These are phyloP conservation scores for Thermomucor indicae-seudaticae DNA, from an alignment of 371 early-diverging fungal species.

Conservation along the genomic window DNA sequence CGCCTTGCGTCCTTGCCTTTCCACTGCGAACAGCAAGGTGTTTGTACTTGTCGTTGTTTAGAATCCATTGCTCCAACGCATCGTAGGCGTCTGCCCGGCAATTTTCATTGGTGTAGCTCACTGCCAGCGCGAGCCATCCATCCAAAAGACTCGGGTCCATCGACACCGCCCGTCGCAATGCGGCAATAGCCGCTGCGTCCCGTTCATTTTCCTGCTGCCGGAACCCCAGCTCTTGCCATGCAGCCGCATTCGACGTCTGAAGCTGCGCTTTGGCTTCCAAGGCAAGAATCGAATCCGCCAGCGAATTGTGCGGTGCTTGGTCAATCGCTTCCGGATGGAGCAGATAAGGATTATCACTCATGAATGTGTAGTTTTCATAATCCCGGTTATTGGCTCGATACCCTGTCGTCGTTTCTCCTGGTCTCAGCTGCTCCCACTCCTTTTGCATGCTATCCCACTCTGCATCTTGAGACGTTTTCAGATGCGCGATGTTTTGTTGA, in stretches of 20 bases:
- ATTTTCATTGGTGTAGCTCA: slow-evolving; percentile 93
- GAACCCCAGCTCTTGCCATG: slow-evolving; percentile 87
- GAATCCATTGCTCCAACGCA: slow-evolving; percentile 85
- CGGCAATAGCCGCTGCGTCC: slow-evolving; percentile 87
- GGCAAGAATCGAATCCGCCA: slow-evolving; percentile 85
- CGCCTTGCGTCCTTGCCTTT: slow-evolving; percentile 12
- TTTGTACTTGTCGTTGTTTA: slow-evolving; percentile 66
- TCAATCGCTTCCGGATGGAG: slow-evolving; percentile 38
- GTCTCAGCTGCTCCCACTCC: slow-evolving; percentile 66
- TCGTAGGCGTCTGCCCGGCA: slow-evolving; percentile 82
- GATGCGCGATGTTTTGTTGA: slow-evolving; percentile 63
- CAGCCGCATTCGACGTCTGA: slow-evolving; percentile 70
- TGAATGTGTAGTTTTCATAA: slow-evolving; percentile 75
- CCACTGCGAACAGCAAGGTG: slow-evolving; percentile 10
- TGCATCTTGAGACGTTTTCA: slow-evolving; percentile 63
- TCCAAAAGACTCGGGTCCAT: slow-evolving; percentile 70
- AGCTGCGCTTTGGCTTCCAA: slow-evolving; percentile 90
- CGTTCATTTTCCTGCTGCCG: slow-evolving; percentile 96
- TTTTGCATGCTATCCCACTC: slow-evolving; percentile 79
- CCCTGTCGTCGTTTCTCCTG: slow-evolving; percentile 43
- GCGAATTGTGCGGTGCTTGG: slow-evolving; percentile 44
- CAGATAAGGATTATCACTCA: slow-evolving; percentile 76
- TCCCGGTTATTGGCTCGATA: slow-evolving; percentile 64
- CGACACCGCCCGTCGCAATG: slow-evolving; percentile 74
- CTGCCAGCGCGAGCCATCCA: slow-evolving; percentile 84